Base-by-base conservation (phyloP, 768 basidiomycete genomes). In the Mycena polygramma region DNA sequence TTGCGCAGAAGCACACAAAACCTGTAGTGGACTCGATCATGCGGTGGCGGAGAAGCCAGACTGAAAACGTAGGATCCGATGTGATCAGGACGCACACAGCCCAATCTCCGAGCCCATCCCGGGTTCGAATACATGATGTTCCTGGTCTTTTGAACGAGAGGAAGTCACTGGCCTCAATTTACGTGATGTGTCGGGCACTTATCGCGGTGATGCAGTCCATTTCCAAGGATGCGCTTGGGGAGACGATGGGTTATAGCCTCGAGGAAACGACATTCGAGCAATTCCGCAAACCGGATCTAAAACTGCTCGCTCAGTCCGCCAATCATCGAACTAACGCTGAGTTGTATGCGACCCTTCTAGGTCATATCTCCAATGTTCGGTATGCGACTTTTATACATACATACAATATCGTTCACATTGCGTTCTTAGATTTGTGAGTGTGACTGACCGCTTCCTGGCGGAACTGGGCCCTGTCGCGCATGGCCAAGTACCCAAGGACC, bases 251-350 rank as follows among this genome's bases (percentile, higher is more conserved):
- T 0, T 89, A 92, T 79, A 89, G 84, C 57, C 82, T 97, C n/a
- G 96, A 97, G 77, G 92, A 94, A 75, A 92, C 91, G 35, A 95
- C 92, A 0, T 98, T 97, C 76, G 92, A 95, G 68, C 93, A 95
- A 73, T 94, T 95, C 75, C 86, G 87, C 75, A 87, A 84, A 65
- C 93, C 92, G 0, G 91, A 93, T 76, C 72, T 91, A 74, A 92
- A 93, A 72, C 81, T 91, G 39, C 79, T 90, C 30, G 81, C 88
- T 9, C 87, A 89, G 74, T 93, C 91, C 39, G 86, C 87, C 22
- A 97, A 97, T 79, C 90, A 94, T 76, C 87, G 91, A 41, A 87
- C 89, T 10, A 96, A 96, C 77, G 91, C 92, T 0, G 93, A 96
- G 63, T 77, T 97, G 17, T 95, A 93, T 78, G 92, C 95, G 4